Evolutionary conservation across 768 basidiomycete genomes (phyloP).

Genomic region (Calocybe cyanea): DNA sequence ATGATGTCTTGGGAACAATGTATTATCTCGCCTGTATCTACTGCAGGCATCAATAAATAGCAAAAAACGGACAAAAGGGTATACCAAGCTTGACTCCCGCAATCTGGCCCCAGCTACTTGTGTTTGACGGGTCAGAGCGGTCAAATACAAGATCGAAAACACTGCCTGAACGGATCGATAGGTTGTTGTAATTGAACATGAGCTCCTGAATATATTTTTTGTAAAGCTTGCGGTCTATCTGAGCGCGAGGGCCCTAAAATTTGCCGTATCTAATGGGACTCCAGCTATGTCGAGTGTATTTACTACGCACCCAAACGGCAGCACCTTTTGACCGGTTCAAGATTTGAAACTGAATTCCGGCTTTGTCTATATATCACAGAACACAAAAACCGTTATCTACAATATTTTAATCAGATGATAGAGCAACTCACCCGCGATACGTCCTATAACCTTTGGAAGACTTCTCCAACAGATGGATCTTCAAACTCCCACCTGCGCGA

Average conservation of each 20-base stretch:
- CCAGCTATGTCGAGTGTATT: too few species aligned
- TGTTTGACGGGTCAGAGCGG: constrained; percentile 29
- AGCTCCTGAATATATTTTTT: constrained; percentile 76
- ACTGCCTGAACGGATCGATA: constrained; percentile 67
- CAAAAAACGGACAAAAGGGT: constrained; percentile 8
- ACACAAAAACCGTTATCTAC: too few species aligned
- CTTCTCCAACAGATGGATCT: too few species aligned
- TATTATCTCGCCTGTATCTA: constrained; percentile 76
- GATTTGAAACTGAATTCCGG: constrained; percentile 86
- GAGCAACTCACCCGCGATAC: constrained; percentile 65
- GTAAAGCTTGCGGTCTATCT: constrained; percentile 84
- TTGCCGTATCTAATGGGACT: not conserved
- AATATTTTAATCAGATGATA: too few species aligned
- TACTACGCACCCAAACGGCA: constrained; percentile 75
- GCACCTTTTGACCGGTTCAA: constrained; percentile 84
- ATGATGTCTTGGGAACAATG: constrained; percentile 79
- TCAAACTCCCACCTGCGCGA: too few species aligned
- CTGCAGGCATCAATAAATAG: not conserved
- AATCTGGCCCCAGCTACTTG: constrained; percentile 47
- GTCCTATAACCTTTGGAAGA: constrained; percentile 77
- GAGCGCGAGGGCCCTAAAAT: constrained; percentile 80
- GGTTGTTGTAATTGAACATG: constrained; percentile 60
- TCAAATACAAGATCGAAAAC: constrained; percentile 79
- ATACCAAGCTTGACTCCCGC: constrained; percentile 72
- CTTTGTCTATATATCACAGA: constrained; percentile 77